Conservation (phyloP, 163 green algal genomes). For the Scenedesmus sp. region DNA sequence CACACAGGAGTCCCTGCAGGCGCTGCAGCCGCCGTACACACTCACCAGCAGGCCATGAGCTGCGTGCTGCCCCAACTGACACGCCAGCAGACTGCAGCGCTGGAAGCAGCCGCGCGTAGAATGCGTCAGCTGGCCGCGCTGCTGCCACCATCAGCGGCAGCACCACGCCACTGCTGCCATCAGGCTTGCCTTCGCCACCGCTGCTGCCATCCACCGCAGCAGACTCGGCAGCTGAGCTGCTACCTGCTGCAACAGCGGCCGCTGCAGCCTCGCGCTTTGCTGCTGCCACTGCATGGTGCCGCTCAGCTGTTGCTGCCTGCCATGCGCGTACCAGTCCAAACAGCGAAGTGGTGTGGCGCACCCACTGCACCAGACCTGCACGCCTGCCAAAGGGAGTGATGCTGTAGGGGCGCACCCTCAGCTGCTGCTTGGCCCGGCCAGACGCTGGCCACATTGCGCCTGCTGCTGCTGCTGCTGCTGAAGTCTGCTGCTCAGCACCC, state of each 20-base stretch:
- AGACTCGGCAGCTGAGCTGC: conserved; percentile 14
- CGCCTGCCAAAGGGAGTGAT: conserved; percentile 84
- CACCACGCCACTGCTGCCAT: neutral
- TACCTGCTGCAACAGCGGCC: conserved; percentile 4
- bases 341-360: conserved; percentile 82
- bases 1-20: neutral
- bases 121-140: conserved; percentile 46
- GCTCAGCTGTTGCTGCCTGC: conserved; percentile 66
- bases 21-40: neutral
- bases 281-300: conserved; percentile 59
- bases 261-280: conserved; percentile 51
- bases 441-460: neutral
- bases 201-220: neutral
- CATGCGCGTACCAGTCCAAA: conserved; percentile 81
- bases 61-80: conserved; percentile 57
- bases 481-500: neutral
- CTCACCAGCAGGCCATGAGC: conserved; percentile 73
- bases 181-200: neutral
- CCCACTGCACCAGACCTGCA: conserved; percentile 89
- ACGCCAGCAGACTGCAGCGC: conserved; percentile 63
- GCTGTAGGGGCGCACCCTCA: conserved; percentile 69
- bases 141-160: conserved; percentile 55
- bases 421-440: conserved; percentile 13
- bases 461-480: neutral
- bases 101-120: conserved; percentile 61